These are phyloP conservation scores for Xenoacremonium recifei DNA, from an alignment of 2,329 filamentous ascomycete species.

Conservation along the genomic window DNA sequence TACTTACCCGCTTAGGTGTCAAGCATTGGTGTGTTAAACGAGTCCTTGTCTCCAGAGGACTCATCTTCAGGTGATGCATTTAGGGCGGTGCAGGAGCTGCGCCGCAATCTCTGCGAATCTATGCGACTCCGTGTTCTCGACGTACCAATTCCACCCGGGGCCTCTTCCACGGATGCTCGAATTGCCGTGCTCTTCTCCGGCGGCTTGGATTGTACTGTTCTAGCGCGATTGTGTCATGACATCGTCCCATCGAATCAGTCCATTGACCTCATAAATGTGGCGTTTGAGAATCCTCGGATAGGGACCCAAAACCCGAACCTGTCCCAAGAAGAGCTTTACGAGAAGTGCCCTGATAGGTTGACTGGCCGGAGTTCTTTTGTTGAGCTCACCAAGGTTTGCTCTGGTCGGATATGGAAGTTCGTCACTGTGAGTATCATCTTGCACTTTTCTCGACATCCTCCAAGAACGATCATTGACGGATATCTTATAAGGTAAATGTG, in stretches of 20 bases:
- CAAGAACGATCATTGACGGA: slow-evolving; percentile 4
- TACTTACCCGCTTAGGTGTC: slow-evolving; percentile 51
- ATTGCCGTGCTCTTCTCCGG: slow-evolving; percentile 90
- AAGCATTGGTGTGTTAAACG: slow-evolving; percentile 54
- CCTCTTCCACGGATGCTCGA: slow-evolving; percentile 40
- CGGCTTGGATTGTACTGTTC: slow-evolving; percentile 85
- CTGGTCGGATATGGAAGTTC: slow-evolving; percentile 75
- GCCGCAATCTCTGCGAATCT: slow-evolving; percentile 56
- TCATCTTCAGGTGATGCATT: slow-evolving; percentile 32
- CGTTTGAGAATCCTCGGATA: slow-evolving; percentile 88
- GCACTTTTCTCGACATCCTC: too few species aligned
- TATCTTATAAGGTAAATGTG: slow-evolving; percentile 68
- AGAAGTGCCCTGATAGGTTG: slow-evolving; percentile 84
- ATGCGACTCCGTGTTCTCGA: slow-evolving; percentile 62
- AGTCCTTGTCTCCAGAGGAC: slow-evolving; percentile 36
- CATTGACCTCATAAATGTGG: slow-evolving; percentile 91
- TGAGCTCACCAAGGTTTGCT: slow-evolving; percentile 72
- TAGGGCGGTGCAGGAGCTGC: slow-evolving; percentile 52
- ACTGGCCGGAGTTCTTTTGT: slow-evolving; percentile 78
- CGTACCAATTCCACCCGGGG: slow-evolving; percentile 58
- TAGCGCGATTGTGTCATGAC: slow-evolving; percentile 79
- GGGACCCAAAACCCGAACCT: slow-evolving; percentile 50
- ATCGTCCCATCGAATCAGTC: slow-evolving; percentile 65
- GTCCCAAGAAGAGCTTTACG: slow-evolving; percentile 54
- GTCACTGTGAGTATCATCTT: slow-evolving; percentile 56